Base-by-base conservation (phyloP, 306 rosid species). In the Cicer yamashitae region DNA sequence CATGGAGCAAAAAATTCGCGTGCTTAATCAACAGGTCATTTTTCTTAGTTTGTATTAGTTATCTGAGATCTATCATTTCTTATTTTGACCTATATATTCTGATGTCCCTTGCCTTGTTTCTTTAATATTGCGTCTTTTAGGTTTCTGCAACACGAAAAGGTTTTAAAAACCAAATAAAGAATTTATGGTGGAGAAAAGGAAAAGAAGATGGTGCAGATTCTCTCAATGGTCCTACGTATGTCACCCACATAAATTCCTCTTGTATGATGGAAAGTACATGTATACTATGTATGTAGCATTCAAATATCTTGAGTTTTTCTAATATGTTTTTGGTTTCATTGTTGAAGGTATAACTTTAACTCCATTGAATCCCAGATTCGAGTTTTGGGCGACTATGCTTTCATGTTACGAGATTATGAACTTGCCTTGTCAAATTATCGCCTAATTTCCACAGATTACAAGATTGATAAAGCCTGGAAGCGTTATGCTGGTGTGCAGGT, bases 181-280 rank as follows among this genome's bases (percentile, higher is more conserved):
- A 88, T 82, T 81, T 96, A 82, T 96, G 99, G 99, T 96, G 99
- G 99, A 90, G 99, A 82, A 96, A 96, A 86, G 99, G 99, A 83
- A 96, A 94, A 88, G 99, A 92, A 14, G 99, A 96, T 37, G 56
- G 78, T 48, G 88, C 77, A 59, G 99, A 96, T 79, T 86, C 92
- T 66, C 89, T 86, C 60, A 73, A 60, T 79, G 99, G 97, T 76
- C 89, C 96, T 41, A 84, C 34, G 99, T 96, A 90, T 83, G 90
- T 71, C 66, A 51, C 60, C 51, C 59, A 74, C 67, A 68, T 41
- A 57, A 62, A 66, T 74, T 51, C 44, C 8, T 76, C 61, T 82
- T 73, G 72, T 72, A 51, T 74, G 75, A 64, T 54, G 70, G 64
- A 76, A 54, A 64, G 30, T 77, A 56, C 74, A 64, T 61, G 50